These are phyloP conservation scores for Ambrosia artemisiifolia DNA, from an alignment of 129 eudicot species.

Conservation along the genomic window DNA sequence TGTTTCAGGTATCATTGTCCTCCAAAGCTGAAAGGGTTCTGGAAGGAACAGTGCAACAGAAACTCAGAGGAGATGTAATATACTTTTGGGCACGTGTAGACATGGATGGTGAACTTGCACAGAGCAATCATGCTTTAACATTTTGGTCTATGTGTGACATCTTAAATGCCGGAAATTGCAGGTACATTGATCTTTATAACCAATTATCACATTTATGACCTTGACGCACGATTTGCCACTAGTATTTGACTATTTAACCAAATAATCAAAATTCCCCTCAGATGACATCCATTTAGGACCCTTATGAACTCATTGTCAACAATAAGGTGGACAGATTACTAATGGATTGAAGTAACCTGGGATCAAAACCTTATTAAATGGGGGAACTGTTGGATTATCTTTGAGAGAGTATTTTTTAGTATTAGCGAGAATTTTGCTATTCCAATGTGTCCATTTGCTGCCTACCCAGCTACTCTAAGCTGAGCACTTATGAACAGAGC, in stretches of 20 bases:
- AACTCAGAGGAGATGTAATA: conserved; percentile 66
- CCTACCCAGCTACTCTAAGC: not conserved
- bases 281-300: conserved; percentile 2
- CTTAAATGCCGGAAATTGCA: conserved; percentile 89
- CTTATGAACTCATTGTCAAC: not conserved
- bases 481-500: not conserved
- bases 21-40: conserved; percentile 69
- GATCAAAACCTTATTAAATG: not conserved
- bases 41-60: conserved; percentile 57
- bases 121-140: conserved; percentile 47
- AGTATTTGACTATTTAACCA: not conserved
- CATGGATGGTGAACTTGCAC: conserved; percentile 51
- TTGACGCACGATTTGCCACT: not conserved
- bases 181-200: conserved; percentile 35
- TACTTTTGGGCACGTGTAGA: conserved; percentile 83
- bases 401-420: not conserved
- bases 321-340: not conserved
- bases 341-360: not conserved
- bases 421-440: too few species aligned
- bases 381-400: not conserved
- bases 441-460: not conserved
- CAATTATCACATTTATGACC: not conserved
- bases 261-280: not conserved
- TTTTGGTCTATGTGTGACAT: conserved; percentile 97
- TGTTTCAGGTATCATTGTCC: conserved; percentile 74